These are phyloP conservation scores for Acanthamoeba culbertsoni DNA, from an alignment of 208 protist species.

Conservation along the genomic window DNA sequence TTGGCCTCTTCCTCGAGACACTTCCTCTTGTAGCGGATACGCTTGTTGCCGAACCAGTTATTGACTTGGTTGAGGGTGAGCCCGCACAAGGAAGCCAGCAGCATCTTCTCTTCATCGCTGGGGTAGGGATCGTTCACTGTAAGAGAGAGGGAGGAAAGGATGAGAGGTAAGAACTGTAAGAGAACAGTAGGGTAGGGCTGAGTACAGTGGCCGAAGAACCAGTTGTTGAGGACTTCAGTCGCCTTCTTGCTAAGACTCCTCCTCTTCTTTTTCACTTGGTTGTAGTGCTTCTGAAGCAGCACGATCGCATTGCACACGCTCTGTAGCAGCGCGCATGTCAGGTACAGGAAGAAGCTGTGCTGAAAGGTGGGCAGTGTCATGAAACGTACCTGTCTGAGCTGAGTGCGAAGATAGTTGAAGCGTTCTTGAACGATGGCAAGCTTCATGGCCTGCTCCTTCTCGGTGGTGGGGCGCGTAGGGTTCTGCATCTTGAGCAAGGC, in stretches of 20 bases:
- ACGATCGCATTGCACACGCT: slow-evolving; percentile 38
- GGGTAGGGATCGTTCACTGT: slow-evolving; percentile 54
- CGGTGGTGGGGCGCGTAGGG: not conserved
- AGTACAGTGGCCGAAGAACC: slow-evolving; percentile 56
- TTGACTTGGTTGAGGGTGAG: slow-evolving; percentile 60
- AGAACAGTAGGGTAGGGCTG: not conserved
- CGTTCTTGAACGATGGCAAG: slow-evolving; percentile 16
- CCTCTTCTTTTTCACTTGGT: slow-evolving; percentile 47
- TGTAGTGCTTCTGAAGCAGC: slow-evolving; percentile 38
- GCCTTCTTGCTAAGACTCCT: slow-evolving; percentile 56
- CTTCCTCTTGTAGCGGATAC: slow-evolving; percentile 55
- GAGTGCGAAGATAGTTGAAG: slow-evolving; percentile 32
- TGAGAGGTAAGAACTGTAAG: not conserved
- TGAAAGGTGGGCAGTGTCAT: not conserved
- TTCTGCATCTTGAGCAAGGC: not conserved
- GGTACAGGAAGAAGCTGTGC: not conserved
- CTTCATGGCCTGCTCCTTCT: slow-evolving; percentile 39
- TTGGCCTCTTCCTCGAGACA: slow-evolving; percentile 52
- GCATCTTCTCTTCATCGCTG: slow-evolving; percentile 54
- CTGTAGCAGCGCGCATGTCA: not conserved
- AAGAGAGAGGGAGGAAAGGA: not conserved
- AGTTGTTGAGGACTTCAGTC: slow-evolving; percentile 58
- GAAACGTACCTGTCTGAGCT: not conserved
- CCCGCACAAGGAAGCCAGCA: slow-evolving; percentile 29
- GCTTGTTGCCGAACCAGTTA: slow-evolving; percentile 67